Evolutionary conservation across 768 basidiomycete species (phyloP).

Genomic region (Macrolepiota albuminosa): DNA sequence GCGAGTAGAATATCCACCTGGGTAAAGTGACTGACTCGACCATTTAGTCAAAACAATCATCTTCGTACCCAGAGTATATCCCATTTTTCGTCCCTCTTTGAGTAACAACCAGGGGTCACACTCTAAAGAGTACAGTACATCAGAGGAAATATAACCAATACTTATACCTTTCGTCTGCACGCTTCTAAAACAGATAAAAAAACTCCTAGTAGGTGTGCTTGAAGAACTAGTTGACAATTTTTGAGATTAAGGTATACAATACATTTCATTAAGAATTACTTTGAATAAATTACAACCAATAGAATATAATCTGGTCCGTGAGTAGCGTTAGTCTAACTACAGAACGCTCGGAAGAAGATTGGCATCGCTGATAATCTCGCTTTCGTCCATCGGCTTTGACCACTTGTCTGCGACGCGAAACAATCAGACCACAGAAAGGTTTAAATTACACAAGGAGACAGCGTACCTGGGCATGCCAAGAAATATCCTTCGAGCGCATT

Average conservation of each 20-base stretch:
- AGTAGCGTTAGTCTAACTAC: constrained; percentile 16
- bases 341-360: constrained; percentile 39
- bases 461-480: constrained; percentile 65
- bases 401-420: constrained; percentile 36
- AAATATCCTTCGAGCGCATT: constrained; percentile 72
- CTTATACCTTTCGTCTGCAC: too few species aligned
- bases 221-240: too few species aligned
- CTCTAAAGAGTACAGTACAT: too few species aligned
- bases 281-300: constrained; percentile 7
- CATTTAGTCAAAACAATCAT: too few species aligned
- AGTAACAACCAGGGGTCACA: too few species aligned
- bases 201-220: too few species aligned
- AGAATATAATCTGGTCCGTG: not conserved
- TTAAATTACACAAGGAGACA: not conserved
- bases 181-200: too few species aligned
- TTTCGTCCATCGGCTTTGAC: constrained; percentile 40
- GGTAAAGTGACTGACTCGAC: too few species aligned
- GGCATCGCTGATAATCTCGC: constrained; percentile 32
- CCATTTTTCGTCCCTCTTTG: too few species aligned
- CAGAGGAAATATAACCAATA: too few species aligned
- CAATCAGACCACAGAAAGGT: not conserved
- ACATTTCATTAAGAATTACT: not conserved
- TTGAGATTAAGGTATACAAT: not conserved
- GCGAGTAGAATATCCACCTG: too few species aligned
- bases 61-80: too few species aligned